These are phyloP conservation scores for Schizothecium vesticola DNA, from an alignment of 495 filamentous ascomycete species.

Conservation along the genomic window DNA sequence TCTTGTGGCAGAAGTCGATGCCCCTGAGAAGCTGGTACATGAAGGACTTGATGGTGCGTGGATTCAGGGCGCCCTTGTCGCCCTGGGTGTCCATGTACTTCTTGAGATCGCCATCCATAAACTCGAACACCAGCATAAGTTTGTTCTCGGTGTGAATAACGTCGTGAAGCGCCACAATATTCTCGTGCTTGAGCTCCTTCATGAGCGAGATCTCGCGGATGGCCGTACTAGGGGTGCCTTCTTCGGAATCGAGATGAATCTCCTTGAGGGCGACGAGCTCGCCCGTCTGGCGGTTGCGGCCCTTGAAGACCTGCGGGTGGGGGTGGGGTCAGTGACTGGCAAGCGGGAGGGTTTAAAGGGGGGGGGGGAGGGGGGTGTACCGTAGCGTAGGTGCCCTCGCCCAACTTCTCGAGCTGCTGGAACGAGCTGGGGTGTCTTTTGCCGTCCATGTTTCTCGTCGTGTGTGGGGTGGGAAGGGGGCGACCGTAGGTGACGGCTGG, in stretches of 20 bases:
- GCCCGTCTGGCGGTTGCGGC: slow-evolving; percentile 89
- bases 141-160: slow-evolving; percentile 99
- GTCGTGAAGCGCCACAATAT: slow-evolving; percentile 95
- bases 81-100: slow-evolving; percentile 95
- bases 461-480: not conserved
- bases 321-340: slow-evolving; percentile 3
- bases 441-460: slow-evolving; percentile 61
- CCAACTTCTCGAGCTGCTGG: slow-evolving; percentile 98
- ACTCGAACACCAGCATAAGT: slow-evolving; percentile 98
- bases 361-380: slow-evolving; percentile 44
- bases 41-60: slow-evolving; percentile 88
- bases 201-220: slow-evolving; percentile 98
- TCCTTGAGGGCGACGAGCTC: slow-evolving; percentile 97
- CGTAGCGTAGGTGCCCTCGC: slow-evolving; percentile 98
- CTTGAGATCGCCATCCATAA: slow-evolving; percentile 98
- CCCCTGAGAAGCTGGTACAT: slow-evolving; percentile 93
- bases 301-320: slow-evolving; percentile 81
- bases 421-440: slow-evolving; percentile 90
- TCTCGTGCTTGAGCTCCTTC: slow-evolving; percentile 98
- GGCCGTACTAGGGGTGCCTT: slow-evolving; percentile 95
- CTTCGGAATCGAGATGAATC: slow-evolving; percentile 97
- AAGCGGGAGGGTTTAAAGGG: not conserved
- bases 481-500: not conserved
- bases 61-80: slow-evolving; percentile 76
- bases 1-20: slow-evolving; percentile 95